These are phyloP conservation scores for Fagus crenata DNA, from an alignment of 306 rosid species.

Conservation along the genomic window DNA sequence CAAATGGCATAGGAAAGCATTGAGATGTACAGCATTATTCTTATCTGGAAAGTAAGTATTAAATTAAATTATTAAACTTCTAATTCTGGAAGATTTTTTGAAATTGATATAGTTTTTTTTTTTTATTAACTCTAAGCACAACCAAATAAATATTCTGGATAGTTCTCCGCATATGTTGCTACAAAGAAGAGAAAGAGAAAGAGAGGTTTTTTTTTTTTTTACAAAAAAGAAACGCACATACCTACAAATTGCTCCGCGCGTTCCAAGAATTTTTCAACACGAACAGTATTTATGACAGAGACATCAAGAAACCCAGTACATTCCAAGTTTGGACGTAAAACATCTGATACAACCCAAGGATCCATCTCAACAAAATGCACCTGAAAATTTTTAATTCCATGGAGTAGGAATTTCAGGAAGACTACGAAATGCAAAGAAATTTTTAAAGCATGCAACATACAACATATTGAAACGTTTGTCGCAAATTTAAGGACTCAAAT, in stretches of 20 bases:
- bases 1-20: neutral
- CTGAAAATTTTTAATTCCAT: slow-evolving; percentile 40
- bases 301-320: slow-evolving; percentile 80
- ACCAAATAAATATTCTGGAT: neutral
- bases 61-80: neutral
- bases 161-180: neutral
- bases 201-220: neutral
- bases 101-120: neutral
- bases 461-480: neutral
- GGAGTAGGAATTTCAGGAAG: slow-evolving; percentile 17
- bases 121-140: neutral
- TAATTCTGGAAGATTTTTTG: neutral
- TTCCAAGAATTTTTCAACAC: slow-evolving; percentile 80
- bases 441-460: neutral
- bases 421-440: neutral
- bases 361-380: slow-evolving; percentile 98
- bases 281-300: slow-evolving; percentile 74
- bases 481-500: neutral
- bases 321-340: slow-evolving; percentile 77
- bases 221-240: slow-evolving; percentile 31
- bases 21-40: neutral
- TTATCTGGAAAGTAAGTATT: neutral
- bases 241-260: slow-evolving; percentile 76
- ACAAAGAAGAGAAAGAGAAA: too few relatives aligned
- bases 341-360: slow-evolving; percentile 93